Evolutionary conservation across 441 rosid genomes (phyloP), one percentile per base, ranked within the genome.

Genomic region (Cnidoscolus chayamansa): DNA sequence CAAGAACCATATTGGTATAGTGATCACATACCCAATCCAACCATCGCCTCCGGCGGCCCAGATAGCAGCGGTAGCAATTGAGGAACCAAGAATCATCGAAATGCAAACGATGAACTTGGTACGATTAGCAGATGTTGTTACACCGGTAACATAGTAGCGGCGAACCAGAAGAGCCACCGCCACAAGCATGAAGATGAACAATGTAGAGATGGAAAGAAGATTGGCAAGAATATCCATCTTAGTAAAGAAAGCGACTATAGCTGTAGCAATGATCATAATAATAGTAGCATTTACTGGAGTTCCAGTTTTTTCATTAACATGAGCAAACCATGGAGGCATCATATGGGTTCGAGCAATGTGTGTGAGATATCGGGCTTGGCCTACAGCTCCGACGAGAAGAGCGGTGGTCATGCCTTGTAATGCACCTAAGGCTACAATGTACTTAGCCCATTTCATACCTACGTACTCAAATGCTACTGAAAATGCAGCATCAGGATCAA

Each of bases 291-390:
- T 89, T 1, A 89, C 73, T 0, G 97, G 97, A 0, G 94, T 89
- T 9, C 94, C 97, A 0, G 94, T 89, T 72, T 80, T 85, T 7
- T 70, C 81, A 48, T 85, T 78, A 49, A 91, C 94, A 0, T 72
- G 78, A 15, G 97, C 97, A 0, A 91, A 74, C 94, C 92, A 87
- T 6, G 97, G 97, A 0, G 97, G 94, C 86, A 89, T 84, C 92
- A 91, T 87, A 78, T 89, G 97, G 4, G 97, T 82, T 10, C 97
- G 78, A 13, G 92, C 91, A 7, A 91, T 91, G 72, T 91, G 97
- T 0, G 97, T 91, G 71, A 89, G 76, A 73, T 91, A 91, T 51
- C 97, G 78, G 4, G 94, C 94, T 77, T 89, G 91, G 48, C 94
- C 97, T 0, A 91, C 86, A 0, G 88, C 92, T 16, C 78, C 68